A percentile compares a stretch with the other conserved stretches of the same genome.
phyloP scores from a whole-genome alignment of 1,284 basidiomycete species.

The Volvariella volvacea region DNA sequence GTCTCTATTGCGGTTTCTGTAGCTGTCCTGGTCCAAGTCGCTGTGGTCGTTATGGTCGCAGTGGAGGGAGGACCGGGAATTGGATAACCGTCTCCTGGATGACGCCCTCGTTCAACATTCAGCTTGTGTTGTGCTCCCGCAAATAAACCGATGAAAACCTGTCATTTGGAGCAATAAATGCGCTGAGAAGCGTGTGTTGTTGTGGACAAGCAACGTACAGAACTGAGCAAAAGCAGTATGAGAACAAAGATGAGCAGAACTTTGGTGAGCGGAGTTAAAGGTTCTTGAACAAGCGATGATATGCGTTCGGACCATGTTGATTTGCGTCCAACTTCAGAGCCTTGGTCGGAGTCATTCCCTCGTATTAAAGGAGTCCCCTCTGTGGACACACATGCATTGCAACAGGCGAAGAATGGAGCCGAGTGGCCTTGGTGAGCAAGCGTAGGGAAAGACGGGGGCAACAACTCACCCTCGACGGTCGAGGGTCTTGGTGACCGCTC shows the following conservation, averaged over 20 bases:
- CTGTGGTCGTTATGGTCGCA: constrained; percentile 24
- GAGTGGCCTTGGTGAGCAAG: background rate
- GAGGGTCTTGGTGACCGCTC: constrained; percentile 18
- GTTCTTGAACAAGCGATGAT: constrained; percentile 57
- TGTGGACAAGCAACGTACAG: constrained; percentile 33
- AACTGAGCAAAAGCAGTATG: constrained; percentile 73
- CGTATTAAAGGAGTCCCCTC: constrained; percentile 51
- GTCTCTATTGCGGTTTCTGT: constrained; percentile 30
- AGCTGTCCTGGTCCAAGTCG: constrained; percentile 24
- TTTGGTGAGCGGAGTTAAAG: constrained; percentile 81
- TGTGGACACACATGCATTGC: constrained; percentile 16
- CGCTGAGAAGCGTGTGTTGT: background rate
- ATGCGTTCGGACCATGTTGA: constrained; percentile 37
- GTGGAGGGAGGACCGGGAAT: constrained; percentile 23
- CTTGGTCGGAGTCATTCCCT: constrained; percentile 29
- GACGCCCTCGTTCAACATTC: constrained; percentile 38
- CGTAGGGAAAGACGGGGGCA: background rate
- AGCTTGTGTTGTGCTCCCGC: constrained; percentile 80
- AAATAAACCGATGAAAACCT: constrained; percentile 88
- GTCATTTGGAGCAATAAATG: background rate
- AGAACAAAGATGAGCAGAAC: constrained; percentile 73
- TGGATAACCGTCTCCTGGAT: constrained; percentile 16
- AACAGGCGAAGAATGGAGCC: background rate
- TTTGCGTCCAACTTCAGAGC: constrained; percentile 12
- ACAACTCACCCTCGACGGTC: constrained; percentile 35